These are phyloP conservation scores for Fonsecaea erecta DNA, from an alignment of 2,329 filamentous ascomycete species.

Conservation along the genomic window DNA sequence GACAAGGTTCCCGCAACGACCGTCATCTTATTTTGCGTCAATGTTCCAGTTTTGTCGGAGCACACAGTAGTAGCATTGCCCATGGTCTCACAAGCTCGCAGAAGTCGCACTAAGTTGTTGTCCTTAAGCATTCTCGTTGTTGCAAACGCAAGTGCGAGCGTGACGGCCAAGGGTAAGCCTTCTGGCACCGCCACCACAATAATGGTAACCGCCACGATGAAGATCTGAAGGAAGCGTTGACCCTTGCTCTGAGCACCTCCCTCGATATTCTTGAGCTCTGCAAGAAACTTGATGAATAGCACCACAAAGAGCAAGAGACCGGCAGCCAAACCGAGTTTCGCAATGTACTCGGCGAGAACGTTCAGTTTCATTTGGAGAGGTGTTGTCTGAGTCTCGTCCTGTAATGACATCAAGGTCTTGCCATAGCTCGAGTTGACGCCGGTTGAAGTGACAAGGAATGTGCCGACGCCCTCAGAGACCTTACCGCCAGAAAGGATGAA, in stretches of 20 bases:
- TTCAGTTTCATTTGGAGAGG: constrained; percentile 80
- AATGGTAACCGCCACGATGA: constrained; percentile 64
- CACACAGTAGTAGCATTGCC: constrained; percentile 68
- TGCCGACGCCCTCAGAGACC: constrained; percentile 74
- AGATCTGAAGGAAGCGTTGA: constrained; percentile 62
- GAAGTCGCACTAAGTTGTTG: constrained; percentile 64
- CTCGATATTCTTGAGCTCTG: constrained; percentile 59
- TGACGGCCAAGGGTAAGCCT: constrained; percentile 65
- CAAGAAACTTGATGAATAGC: constrained; percentile 77
- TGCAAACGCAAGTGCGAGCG: constrained; percentile 65
- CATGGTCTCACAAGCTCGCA: constrained; percentile 67
- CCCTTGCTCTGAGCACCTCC: constrained; percentile 56
- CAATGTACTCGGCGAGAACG: constrained; percentile 76
- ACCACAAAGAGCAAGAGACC: constrained; percentile 78
- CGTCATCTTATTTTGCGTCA: constrained; percentile 68
- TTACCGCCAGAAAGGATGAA: constrained; percentile 82
- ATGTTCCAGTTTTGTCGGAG: constrained; percentile 69
- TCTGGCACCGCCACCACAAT: constrained; percentile 66
- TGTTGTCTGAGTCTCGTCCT: constrained; percentile 76
- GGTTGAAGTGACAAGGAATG: constrained; percentile 74
- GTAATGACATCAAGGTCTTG: constrained; percentile 77
- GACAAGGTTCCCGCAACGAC: constrained; percentile 63
- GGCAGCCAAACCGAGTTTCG: constrained; percentile 72
- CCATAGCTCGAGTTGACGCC: constrained; percentile 76
- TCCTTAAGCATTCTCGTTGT: constrained; percentile 67